Base-by-base conservation (phyloP, 805 yeast genomes). In the Wickerhamiella galacta region DNA sequence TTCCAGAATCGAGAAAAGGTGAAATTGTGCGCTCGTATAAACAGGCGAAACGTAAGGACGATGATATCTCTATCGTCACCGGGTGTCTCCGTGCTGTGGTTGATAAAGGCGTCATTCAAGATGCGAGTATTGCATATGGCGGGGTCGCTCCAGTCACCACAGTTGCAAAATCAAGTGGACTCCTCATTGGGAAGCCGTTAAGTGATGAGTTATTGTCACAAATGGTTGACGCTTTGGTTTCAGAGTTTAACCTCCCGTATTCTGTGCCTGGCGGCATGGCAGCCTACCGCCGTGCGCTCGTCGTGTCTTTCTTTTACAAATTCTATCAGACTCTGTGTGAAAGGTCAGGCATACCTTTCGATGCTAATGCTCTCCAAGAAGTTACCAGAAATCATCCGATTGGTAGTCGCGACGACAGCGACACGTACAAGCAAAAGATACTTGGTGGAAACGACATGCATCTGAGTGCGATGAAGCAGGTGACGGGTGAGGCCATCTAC, bases 191-290 rank as follows among this genome's bases (percentile, higher is more conserved):
- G 5, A 32, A 35, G 22, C 20, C 28, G 2, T 41, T 59, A 7
- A 7, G 25, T 4, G 28, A 41, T 4, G 33, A 36, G 6, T 15
- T 21, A 2, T 18, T 37, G 3, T 30, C 25, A 2, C n/a, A 31
- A 6, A 29, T 34, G 4, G 22, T 44, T 4, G 23, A 38, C 9
- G 33, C 38, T 1, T 39, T 58, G 10, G 64, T 60, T 31, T 34
- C 43, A 19, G 69, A 63, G 37, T 61, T 50, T 39, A 47, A 56
- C 11, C 46, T 63, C 28, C 53, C 61, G 2, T 63, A 43, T 41
- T 52, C 52, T 12, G 69, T 63, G 28, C 68, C 68, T 3, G 69
- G 69, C 35, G 69, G 68, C 10, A 62, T 61, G 66, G 66, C 68
- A 0, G 48, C 60, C 2, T 63, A 58, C 39, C 47, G 69, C 31